These are phyloP conservation scores for Microcyclosporella mali DNA, from an alignment of 2,329 filamentous ascomycete genomes.

Conservation along the genomic window DNA sequence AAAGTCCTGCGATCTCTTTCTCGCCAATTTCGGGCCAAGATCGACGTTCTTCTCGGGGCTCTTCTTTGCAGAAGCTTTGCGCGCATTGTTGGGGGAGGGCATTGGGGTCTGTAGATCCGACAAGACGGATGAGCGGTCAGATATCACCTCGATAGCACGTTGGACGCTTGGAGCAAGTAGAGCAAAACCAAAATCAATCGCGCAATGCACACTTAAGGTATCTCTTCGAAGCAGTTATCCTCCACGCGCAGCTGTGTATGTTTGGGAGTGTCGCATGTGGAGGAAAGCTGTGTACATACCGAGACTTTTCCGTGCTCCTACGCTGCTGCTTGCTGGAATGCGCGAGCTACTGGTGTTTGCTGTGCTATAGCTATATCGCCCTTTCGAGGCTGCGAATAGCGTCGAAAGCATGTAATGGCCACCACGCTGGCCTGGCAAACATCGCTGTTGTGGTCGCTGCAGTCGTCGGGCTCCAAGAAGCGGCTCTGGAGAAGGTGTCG, in stretches of 20 bases:
- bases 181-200: slow-evolving; percentile 19
- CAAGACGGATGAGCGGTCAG: slow-evolving; percentile 24
- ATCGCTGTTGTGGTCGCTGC: slow-evolving; percentile 1
- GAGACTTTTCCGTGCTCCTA: slow-evolving; percentile 7
- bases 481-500: not conserved
- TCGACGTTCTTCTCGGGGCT: slow-evolving; percentile 27
- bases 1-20: slow-evolving; percentile 29
- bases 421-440: slow-evolving; percentile 1
- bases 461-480: not conserved
- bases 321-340: not conserved
- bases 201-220: not conserved
- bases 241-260: too few species aligned
- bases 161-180: slow-evolving; percentile 13
- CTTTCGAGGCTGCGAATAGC: not conserved
- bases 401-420: not conserved
- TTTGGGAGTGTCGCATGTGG: too few species aligned
- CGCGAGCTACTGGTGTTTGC: not conserved
- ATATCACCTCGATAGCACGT: slow-evolving; percentile 20
- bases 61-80: slow-evolving; percentile 20
- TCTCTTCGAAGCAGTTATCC: too few species aligned
- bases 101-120: slow-evolving; percentile 23
- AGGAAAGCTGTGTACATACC: slow-evolving; percentile 1
- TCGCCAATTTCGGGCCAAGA: slow-evolving; percentile 24
- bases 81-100: slow-evolving; percentile 22
- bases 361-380: not conserved